Conservation (phyloP, 169 alveolate genomes). For the Plasmodium billcollinsi region DNA sequence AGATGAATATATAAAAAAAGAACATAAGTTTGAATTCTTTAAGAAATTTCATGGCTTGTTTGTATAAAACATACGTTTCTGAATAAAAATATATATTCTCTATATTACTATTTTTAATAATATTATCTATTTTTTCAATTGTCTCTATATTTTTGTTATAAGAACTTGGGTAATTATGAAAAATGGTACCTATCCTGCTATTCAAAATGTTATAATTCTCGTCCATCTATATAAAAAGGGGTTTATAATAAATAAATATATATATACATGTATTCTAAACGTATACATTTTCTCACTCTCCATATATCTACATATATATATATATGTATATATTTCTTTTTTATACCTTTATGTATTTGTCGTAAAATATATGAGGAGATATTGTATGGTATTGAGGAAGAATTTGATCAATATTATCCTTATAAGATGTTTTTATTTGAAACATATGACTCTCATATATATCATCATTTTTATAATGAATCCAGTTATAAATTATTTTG, state of each 20-base stretch:
- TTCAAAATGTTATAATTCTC: constrained; percentile 7
- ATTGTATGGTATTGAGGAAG: constrained; percentile 35
- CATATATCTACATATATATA: background rate
- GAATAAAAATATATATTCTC: constrained; percentile 52
- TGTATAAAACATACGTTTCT: constrained; percentile 36
- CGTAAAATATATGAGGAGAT: constrained; percentile 42
- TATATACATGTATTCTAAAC: background rate
- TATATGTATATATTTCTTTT: background rate
- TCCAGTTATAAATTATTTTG: constrained; percentile 38
- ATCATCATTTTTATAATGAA: constrained; percentile 7
- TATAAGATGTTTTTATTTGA: constrained; percentile 13
- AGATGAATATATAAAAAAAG: constrained; percentile 21
- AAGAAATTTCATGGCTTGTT: constrained; percentile 37
- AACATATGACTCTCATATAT: constrained; percentile 9
- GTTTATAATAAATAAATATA: background rate
- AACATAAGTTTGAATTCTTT: constrained; percentile 21
- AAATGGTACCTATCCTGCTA: constrained; percentile 39
- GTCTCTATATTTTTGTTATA: constrained; percentile 13
- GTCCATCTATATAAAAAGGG: constrained; percentile 36
- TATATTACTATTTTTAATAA: constrained; percentile 40
- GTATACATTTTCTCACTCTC: background rate
- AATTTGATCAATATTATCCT: constrained; percentile 1
- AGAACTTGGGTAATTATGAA: constrained; percentile 31
- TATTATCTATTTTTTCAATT: constrained; percentile 24
- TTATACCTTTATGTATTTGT: constrained; percentile 23